Conservation (phyloP, 2,329 filamentous ascomycete species). For the Gaeumannomyces tritici region DNA sequence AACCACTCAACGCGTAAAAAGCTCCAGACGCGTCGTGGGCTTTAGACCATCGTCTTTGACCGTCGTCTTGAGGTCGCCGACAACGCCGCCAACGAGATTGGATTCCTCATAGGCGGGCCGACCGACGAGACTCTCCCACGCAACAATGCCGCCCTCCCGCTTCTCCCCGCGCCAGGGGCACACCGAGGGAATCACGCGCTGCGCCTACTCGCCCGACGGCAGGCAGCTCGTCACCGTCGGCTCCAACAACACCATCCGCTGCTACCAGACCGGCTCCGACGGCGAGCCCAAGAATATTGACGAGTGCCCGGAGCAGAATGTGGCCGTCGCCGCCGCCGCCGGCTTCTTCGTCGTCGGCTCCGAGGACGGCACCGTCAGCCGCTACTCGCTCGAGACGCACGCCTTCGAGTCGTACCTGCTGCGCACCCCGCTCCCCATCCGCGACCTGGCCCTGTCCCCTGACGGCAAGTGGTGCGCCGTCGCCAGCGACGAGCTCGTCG, state of each 20-base stretch:
- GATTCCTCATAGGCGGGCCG: neutral
- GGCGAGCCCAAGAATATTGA: slow-evolving; percentile 90
- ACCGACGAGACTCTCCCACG: neutral
- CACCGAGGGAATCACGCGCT: slow-evolving; percentile 76
- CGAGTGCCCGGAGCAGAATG: slow-evolving; percentile 79
- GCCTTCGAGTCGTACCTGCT: slow-evolving; percentile 73
- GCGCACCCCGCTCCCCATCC: slow-evolving; percentile 74
- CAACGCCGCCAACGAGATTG: neutral
- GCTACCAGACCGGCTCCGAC: slow-evolving; percentile 86
- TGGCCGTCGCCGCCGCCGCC: slow-evolving; percentile 65
- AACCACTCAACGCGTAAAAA: neutral
- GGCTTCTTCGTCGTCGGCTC: slow-evolving; percentile 82
- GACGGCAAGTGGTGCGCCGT: slow-evolving; percentile 86
- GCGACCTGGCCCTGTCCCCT: slow-evolving; percentile 74
- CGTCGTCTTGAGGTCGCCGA: no score
- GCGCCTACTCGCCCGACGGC: slow-evolving; percentile 85
- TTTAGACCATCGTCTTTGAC: neutral
- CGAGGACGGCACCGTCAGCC: slow-evolving; percentile 92
- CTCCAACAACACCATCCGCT: slow-evolving; percentile 84
- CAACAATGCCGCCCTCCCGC: slow-evolving; percentile 24
- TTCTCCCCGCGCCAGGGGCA: slow-evolving; percentile 61
- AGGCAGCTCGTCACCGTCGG: slow-evolving; percentile 82
- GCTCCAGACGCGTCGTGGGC: neutral
- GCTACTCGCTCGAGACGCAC: slow-evolving; percentile 71
- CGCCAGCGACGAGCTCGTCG: slow-evolving; percentile 88